Evolutionary conservation across 345 rosid species (phyloP).

Genomic region (Punica granatum): DNA sequence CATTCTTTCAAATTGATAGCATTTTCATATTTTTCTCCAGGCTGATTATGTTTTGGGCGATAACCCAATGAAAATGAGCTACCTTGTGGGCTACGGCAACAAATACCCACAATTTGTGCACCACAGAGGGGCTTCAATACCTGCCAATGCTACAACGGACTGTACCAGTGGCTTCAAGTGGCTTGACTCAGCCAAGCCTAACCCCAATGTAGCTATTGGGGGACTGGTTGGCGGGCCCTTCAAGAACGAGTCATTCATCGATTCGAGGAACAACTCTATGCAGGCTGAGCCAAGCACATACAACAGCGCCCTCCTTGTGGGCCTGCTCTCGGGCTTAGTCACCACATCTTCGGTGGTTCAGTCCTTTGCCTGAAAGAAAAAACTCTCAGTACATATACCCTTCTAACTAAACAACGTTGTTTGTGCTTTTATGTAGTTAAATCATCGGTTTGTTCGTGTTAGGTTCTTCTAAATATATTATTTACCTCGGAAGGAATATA

Average conservation of each 20-base stretch:
- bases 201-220: conserved; percentile 86
- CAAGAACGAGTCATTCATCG: conserved; percentile 63
- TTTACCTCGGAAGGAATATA: background rate
- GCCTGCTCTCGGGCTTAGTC: conserved; percentile 81
- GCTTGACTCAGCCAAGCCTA: conserved; percentile 53
- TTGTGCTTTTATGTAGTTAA: conserved; percentile 18
- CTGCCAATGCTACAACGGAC: conserved; percentile 54
- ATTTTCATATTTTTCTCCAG: conserved; percentile 26
- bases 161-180: conserved; percentile 77
- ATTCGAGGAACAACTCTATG: conserved; percentile 66
- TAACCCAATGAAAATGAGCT: conserved; percentile 78
- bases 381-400: background rate
- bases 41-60: conserved; percentile 89
- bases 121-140: conserved; percentile 98
- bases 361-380: conserved; percentile 35
- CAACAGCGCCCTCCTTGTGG: conserved; percentile 79
- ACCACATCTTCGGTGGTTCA: conserved; percentile 75
- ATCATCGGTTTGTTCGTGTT: background rate
- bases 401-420: conserved; percentile 10
- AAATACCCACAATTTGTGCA: conserved; percentile 74
- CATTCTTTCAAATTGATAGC: background rate
- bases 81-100: conserved; percentile 84
- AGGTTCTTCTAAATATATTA: background rate
- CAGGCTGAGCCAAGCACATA: conserved; percentile 90
- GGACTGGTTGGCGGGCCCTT: conserved; percentile 95